These are phyloP conservation scores for Neurospora intermedia DNA, from an alignment of 495 filamentous ascomycete genomes.

Conservation along the genomic window DNA sequence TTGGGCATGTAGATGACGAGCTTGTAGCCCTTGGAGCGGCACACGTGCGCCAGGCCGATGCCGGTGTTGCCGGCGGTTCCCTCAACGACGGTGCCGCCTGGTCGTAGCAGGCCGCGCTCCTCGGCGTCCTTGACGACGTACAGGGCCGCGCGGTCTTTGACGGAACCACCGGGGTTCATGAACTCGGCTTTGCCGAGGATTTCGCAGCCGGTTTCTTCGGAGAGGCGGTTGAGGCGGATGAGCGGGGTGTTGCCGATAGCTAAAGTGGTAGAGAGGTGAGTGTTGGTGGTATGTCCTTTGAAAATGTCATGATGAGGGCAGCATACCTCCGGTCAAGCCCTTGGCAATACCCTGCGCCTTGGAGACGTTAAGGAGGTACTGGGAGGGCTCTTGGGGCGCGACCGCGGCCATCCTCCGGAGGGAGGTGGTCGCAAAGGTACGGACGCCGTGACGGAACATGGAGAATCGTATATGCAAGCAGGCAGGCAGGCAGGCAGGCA, in stretches of 20 bases:
- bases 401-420: constrained; percentile 17
- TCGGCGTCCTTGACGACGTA: constrained; percentile 94
- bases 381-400: constrained; percentile 21
- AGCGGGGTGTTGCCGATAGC: constrained; percentile 96
- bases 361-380: constrained; percentile 45
- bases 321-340: constrained; percentile 76
- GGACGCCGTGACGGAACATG: constrained; percentile 44
- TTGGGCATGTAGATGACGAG: constrained; percentile 99
- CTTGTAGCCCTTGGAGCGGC: constrained; percentile 83
- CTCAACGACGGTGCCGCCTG: constrained; percentile 91
- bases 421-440: constrained; percentile 40
- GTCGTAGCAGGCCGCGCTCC: constrained; percentile 64
- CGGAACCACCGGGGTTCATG: constrained; percentile 91
- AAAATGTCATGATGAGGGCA: background rate
- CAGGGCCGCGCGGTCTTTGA: constrained; percentile 93
- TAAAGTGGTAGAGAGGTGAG: constrained; percentile 21
- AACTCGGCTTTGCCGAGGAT: constrained; percentile 96
- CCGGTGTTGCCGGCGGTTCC: constrained; percentile 97
- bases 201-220: constrained; percentile 86
- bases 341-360: constrained; percentile 74
- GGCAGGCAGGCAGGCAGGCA: background rate
- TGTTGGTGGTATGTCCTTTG: background rate
- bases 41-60: constrained; percentile 95
- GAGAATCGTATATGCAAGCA: background rate
- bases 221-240: constrained; percentile 79